These are phyloP conservation scores for Alnus glutinosa DNA, from an alignment of 306 rosid species.

Conservation along the genomic window DNA sequence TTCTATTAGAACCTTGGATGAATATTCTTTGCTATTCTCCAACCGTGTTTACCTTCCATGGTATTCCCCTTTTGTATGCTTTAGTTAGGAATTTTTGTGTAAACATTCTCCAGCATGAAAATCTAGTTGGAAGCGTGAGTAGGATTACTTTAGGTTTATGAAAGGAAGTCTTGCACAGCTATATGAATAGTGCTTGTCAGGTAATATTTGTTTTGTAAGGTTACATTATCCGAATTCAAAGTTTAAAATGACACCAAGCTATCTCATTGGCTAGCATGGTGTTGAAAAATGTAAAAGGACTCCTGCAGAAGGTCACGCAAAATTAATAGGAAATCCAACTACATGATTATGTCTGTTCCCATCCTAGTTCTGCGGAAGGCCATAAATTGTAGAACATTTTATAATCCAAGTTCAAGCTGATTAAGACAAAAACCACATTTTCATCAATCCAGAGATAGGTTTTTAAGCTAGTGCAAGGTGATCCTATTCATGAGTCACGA, in stretches of 20 bases:
- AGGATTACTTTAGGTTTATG: background rate
- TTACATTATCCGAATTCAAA: no score
- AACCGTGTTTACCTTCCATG: background rate
- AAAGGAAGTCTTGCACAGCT: background rate
- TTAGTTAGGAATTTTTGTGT: background rate
- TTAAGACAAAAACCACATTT: background rate
- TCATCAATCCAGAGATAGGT: background rate
- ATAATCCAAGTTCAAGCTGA: background rate
- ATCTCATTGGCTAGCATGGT: background rate
- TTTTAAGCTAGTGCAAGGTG: background rate
- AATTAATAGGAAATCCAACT: background rate
- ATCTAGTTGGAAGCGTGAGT: background rate
- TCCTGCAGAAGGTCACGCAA: background rate
- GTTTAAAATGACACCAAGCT: background rate
- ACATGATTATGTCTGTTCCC: background rate
- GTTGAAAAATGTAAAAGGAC: background rate
- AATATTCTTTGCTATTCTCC: background rate
- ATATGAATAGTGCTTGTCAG: background rate
- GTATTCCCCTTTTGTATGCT: background rate
- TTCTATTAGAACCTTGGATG: background rate
- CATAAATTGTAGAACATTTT: background rate
- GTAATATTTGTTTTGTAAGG: background rate
- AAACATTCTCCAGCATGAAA: background rate
- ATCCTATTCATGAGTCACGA: background rate
- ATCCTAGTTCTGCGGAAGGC: background rate